phyloP scores from a whole-genome alignment of 352 stramenopile species.

The Globisporangium rhizosaccharum region DNA sequence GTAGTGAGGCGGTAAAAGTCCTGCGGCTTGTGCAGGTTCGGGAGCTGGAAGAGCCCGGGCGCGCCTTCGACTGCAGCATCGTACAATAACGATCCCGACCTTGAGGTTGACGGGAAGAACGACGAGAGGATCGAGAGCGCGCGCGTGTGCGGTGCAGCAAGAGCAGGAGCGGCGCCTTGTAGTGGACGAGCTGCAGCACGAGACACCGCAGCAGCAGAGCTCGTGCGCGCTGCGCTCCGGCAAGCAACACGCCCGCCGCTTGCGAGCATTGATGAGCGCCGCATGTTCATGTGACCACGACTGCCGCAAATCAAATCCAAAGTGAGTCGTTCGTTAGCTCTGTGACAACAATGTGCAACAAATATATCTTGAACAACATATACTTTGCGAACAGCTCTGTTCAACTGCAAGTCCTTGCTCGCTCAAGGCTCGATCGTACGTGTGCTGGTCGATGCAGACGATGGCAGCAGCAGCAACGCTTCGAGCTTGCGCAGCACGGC shows the following conservation, averaged over 20 bases:
- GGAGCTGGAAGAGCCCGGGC: slow-evolving; percentile 68
- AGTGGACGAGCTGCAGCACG: not conserved
- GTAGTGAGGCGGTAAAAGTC: slow-evolving; percentile 61
- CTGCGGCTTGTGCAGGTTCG: slow-evolving; percentile 41
- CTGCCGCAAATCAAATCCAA: no score
- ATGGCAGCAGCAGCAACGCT: slow-evolving; percentile 10
- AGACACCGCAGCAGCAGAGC: no score
- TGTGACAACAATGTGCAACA: no score
- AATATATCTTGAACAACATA: no score
- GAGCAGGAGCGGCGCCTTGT: not conserved
- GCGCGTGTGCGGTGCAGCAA: not conserved
- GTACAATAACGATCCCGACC: not conserved
- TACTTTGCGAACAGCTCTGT: no score
- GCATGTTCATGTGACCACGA: no score
- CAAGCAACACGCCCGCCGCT: no score
- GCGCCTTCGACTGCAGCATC: slow-evolving; percentile 1
- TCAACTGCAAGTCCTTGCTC: no score
- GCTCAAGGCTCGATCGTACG: no score
- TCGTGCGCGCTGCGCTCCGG: no score
- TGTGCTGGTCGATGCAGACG: not conserved
- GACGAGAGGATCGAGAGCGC: slow-evolving; percentile 13
- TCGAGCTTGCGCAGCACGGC: slow-evolving; percentile 21
- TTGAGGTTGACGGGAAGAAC: slow-evolving; percentile 6
- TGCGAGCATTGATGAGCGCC: not conserved
- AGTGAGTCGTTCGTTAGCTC: no score